Conservation (phyloP, 371 early-diverging fungal species). For the Dinochytrium kinnereticum region DNA sequence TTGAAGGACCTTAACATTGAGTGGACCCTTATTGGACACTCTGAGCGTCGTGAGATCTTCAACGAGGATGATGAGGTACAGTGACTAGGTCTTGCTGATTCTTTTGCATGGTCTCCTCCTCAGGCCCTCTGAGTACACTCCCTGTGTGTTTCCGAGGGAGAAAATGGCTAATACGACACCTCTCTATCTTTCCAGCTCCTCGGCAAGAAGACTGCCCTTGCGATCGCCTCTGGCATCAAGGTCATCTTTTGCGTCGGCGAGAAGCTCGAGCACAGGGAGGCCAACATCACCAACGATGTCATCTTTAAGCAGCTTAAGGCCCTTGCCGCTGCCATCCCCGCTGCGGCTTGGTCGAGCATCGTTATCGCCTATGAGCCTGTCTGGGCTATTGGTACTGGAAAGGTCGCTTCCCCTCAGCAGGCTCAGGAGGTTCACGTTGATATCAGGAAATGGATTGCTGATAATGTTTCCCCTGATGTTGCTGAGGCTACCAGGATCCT, state of each 20-base stretch:
- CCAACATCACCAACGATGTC: slow-evolving; percentile 82
- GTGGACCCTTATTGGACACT: slow-evolving; percentile 99
- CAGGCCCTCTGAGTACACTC: too few relatives aligned
- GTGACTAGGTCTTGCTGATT: too few relatives aligned
- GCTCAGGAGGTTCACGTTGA: slow-evolving; percentile 95
- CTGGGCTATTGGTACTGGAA: slow-evolving; percentile 99
- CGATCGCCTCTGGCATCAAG: slow-evolving; percentile 85
- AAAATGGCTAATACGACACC: background rate
- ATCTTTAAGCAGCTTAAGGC: slow-evolving; percentile 90
- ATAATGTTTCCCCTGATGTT: slow-evolving; percentile 80
- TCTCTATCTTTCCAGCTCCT: slow-evolving; percentile 56
- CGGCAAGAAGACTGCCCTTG: slow-evolving; percentile 88
- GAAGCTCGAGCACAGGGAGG: slow-evolving; percentile 92
- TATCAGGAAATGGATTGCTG: slow-evolving; percentile 87
- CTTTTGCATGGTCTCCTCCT: too few relatives aligned
- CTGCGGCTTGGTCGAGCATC: slow-evolving; percentile 86
- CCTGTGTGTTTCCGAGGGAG: slow-evolving; percentile 3
- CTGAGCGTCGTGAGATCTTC: slow-evolving; percentile 96
- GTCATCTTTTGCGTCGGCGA: slow-evolving; percentile 99
- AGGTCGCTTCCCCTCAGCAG: slow-evolving; percentile 93
- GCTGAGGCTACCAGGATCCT: slow-evolving; percentile 91
- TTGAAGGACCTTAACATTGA: slow-evolving; percentile 94
- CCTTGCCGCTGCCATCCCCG: slow-evolving; percentile 56
- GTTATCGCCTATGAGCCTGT: slow-evolving; percentile 99
- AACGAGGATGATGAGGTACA: slow-evolving; percentile 86